Percentiles rank a stretch among this genome's conserved stretches.
Evolutionary conservation across 108 stramenopile species (phyloP).

Genomic region (Stephanodiscus minutulus): DNA sequence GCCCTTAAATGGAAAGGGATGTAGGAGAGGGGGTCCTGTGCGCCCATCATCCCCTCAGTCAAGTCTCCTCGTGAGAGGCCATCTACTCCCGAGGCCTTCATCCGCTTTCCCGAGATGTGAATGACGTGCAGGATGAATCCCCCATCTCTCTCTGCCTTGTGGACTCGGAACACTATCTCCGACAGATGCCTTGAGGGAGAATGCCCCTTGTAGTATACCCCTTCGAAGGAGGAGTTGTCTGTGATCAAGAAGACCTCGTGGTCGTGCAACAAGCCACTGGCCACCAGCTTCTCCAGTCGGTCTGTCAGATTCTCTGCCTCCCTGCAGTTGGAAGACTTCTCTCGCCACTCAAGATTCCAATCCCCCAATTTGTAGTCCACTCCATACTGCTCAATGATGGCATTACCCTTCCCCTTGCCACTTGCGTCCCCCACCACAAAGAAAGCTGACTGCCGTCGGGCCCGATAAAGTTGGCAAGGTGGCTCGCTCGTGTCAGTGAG

Average conservation of each 20-base stretch:
- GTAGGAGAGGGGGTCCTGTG: background rate
- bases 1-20: constrained; percentile 18
- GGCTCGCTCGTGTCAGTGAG: too few species aligned
- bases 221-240: constrained; percentile 47
- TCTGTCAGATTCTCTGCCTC: too few species aligned
- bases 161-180: too few species aligned
- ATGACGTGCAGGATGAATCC: constrained; percentile 17
- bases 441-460: background rate
- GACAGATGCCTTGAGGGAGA: too few species aligned
- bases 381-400: too few species aligned
- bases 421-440: too few species aligned
- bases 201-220: constrained; percentile 47
- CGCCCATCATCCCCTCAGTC: too few species aligned
- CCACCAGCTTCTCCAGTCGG: background rate
- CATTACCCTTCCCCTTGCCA: too few species aligned
- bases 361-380: too few species aligned
- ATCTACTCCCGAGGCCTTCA: too few species aligned
- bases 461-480: background rate
- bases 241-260: too few species aligned
- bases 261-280: background rate
- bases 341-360: constrained; percentile 12
- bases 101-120: constrained; percentile 18
- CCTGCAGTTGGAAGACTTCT: constrained; percentile 26
- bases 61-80: constrained; percentile 43
- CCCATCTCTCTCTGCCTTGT: too few species aligned